These are phyloP conservation scores for Carpinus viminea DNA, from an alignment of 306 rosid species.

Conservation along the genomic window DNA sequence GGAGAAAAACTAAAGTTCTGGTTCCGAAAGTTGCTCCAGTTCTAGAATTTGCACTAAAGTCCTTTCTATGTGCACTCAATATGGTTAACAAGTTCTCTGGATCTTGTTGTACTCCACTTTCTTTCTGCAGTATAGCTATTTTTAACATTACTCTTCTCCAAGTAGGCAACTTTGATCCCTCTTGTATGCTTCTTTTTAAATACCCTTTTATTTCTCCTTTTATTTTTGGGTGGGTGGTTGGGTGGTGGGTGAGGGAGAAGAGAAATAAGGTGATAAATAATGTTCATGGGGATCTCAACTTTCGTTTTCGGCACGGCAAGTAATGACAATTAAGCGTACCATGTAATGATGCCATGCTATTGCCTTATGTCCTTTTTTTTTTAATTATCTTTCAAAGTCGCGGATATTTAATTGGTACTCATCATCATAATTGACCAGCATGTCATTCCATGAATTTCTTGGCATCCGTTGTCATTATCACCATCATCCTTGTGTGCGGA, in stretches of 20 bases:
- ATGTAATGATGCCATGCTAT: conserved; percentile 3
- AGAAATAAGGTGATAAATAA: neutral
- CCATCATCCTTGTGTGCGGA: conserved; percentile 5
- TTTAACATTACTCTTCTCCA: neutral
- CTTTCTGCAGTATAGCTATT: neutral
- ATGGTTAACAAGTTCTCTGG: neutral
- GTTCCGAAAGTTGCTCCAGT: neutral
- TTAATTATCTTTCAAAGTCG: neutral
- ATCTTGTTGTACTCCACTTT: neutral
- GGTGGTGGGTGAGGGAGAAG: neutral
- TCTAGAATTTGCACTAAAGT: neutral
- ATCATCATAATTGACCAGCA: conserved; percentile 3
- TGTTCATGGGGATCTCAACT: neutral
- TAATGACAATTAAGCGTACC: neutral
- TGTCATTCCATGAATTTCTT: conserved; percentile 1
- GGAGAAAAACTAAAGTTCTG: neutral
- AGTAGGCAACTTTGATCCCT: neutral
- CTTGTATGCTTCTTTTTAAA: no score
- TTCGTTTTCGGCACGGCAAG: neutral
- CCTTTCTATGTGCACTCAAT: neutral
- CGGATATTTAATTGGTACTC: neutral
- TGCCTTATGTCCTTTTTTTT: neutral
- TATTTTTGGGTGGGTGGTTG: neutral
- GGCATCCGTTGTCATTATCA: conserved; percentile 2
- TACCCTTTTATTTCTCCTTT: neutral